Percentiles rank a stretch among this genome's conserved stretches.
phyloP scores from a whole-genome alignment of 805 yeast genomes.

The Pichia rugopelliculosa region DNA sequence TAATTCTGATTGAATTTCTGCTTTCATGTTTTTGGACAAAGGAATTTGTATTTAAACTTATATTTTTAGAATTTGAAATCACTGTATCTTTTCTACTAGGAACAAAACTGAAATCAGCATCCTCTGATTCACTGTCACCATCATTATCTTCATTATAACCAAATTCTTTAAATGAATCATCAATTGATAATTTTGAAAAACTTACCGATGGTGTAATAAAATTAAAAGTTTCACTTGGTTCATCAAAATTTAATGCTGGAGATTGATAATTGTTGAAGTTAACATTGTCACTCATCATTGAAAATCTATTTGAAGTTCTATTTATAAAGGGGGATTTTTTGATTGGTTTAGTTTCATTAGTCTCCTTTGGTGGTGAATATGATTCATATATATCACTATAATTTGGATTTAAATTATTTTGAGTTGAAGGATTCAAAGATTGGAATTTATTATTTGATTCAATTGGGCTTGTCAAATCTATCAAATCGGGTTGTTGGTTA shows the following conservation, averaged over 20 bases:
- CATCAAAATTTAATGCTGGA: slow-evolving; percentile 24
- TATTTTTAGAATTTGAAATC: background rate
- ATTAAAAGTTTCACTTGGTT: slow-evolving; percentile 20
- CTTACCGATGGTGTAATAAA: slow-evolving; percentile 14
- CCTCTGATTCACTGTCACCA: background rate
- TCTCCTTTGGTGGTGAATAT: slow-evolving; percentile 5
- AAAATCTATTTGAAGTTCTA: slow-evolving; percentile 3
- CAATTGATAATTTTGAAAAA: slow-evolving; percentile 7
- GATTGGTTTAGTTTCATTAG: background rate
- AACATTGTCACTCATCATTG: slow-evolving; percentile 22
- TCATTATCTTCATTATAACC: slow-evolving; percentile 21
- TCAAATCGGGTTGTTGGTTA: slow-evolving; percentile 20
- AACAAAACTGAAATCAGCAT: slow-evolving; percentile 7
- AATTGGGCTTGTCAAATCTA: slow-evolving; percentile 25
- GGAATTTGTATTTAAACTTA: background rate
- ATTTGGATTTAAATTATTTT: background rate
- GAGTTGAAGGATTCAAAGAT: slow-evolving; percentile 3
- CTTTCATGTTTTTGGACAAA: slow-evolving; percentile 12
- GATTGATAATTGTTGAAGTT: slow-evolving; percentile 16
- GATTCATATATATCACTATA: slow-evolving; percentile 13
- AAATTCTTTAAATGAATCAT: slow-evolving; percentile 17
- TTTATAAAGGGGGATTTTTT: background rate
- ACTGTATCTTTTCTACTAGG: slow-evolving; percentile 6
- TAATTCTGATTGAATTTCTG: slow-evolving; percentile 21
- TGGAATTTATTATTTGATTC: background rate